Base-by-base conservation (phyloP, 495 filamentous ascomycete genomes). In the Staphylotrichum tortipilum region DNA sequence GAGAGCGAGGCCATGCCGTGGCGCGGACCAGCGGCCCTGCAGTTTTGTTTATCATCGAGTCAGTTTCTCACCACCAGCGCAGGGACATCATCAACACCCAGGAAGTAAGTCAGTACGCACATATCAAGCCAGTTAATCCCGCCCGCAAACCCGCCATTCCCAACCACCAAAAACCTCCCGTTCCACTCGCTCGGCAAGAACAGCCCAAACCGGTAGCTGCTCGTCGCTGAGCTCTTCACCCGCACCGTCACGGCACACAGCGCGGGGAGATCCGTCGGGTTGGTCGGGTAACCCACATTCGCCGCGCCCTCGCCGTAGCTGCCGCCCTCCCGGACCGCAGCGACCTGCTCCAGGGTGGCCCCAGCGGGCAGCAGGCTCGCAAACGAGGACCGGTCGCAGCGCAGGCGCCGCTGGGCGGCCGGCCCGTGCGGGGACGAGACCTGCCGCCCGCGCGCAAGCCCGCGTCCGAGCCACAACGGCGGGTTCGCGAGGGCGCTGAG, bases 131-230 rank as follows among this genome's bases (percentile, higher is more conserved):
- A 77, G 52, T 74, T 73, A 43, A 77, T 71, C 0, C 73, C 74
- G 14, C 73, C 69, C 1, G 63, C 68, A 35, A 68, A 75, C 5
- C 68, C 74, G 12, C 73, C 71, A 54, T 74, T 74, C 6, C 74
- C 74, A 4, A 66, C 60, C 0, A 62, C 62, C 30, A 74, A 57
- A 47, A 73, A 68, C 33, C 69, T 58, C 8, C 50, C 54, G 48
- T 76, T 74, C 75, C 75, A 78, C 9, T 59, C 44, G 0, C 67
- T 54, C 0, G 77, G 78, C 14, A 80, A 54, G 55, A 78, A 75
- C 4, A 80, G 50, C 1, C 75, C 77, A 35, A 78, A 68, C 28
- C 71, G 68, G 49, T 70, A 78, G 2, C 53, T 58, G 8, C 70
- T 73, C 17, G 53, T 58, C 3, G 58, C 17, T 7, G 73, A 76